Base-by-base conservation (phyloP, 805 yeast genomes). In the Starmerella roubikii region DNA sequence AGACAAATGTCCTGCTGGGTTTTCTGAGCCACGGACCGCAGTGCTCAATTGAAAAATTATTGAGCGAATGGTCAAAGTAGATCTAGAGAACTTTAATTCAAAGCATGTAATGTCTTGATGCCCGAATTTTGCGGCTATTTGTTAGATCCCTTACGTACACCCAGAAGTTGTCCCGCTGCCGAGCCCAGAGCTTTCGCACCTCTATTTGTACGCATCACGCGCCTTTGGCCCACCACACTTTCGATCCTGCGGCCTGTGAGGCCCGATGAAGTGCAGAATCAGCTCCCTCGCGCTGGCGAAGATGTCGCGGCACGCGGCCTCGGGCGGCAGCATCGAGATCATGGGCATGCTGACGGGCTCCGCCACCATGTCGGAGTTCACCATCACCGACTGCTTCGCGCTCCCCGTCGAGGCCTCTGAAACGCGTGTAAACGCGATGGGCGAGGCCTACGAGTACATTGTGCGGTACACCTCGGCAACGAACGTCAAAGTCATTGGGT, bases 381-480 rank as follows among this genome's bases (percentile, higher is more conserved):
- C 79, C 2, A 79, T 91, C 2, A 67, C 75, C 66, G 95, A 88
- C 56, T 77, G 76, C 9, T 88, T 79, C 56, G 76, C 85, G 12
- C 60, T 91, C 28, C 97, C 97, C 0, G 96, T 88, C 1, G 88
- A 82, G 55, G 97, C 97, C 1, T 86, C 97, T 0, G 97, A 91
- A 56, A 83, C 95, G 0, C 59, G 97, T 35, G 98, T 88, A 25
- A 91, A 91, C 58, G 96, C 97, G 0, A 85, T 81, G 53, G 75
- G 76, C 15, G 97, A 88, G 54, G 93, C 93, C 0, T 86, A 86
- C 57, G 97, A 88, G 56, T 91, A 78, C 56, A 86, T 91, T 94
- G 91, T 86, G 1, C 77, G 74, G 43, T 85, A 81, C 57, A 62
- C 81, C 37, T 76, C 76, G 39, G 62, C 67, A 30, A 57, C 71